Conservation (phyloP, 2,329 filamentous ascomycete genomes). For the Fusarium pininemorale region DNA sequence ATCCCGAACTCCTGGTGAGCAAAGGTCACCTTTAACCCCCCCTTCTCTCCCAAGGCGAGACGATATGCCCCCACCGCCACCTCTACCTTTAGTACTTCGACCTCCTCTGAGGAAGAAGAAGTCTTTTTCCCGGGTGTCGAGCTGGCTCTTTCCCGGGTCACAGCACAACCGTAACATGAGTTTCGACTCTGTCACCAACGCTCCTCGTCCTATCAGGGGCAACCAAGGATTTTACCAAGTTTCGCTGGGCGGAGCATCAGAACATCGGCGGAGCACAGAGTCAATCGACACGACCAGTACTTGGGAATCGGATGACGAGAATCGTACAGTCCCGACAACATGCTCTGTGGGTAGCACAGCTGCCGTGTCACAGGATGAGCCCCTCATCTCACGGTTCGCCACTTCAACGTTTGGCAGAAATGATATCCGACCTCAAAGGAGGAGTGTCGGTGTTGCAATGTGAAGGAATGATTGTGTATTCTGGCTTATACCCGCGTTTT, state of each 20-base stretch:
- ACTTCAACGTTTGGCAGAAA: conserved; percentile 44
- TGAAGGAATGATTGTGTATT: conserved; percentile 33
- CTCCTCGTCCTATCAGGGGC: conserved; percentile 60
- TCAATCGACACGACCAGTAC: conserved; percentile 60
- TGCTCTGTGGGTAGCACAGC: conserved; percentile 60
- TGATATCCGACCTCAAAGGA: conserved; percentile 22
- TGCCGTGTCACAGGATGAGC: conserved; percentile 50
- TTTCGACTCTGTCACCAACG: conserved; percentile 64
- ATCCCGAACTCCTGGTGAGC: conserved; percentile 45
- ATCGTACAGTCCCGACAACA: conserved; percentile 57
- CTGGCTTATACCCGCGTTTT: conserved; percentile 29
- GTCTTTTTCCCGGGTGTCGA: conserved; percentile 69
- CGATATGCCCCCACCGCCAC: conserved; percentile 59
- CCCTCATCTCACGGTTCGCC: conserved; percentile 49
- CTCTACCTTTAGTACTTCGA: conserved; percentile 66
- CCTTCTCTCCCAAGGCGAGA: conserved; percentile 42
- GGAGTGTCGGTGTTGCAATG: conserved; percentile 45
- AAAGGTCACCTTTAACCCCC: conserved; percentile 42
- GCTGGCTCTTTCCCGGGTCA: conserved; percentile 63
- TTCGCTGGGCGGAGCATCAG: conserved; percentile 46
- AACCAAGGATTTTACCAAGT: conserved; percentile 69
- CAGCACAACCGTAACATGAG: conserved; percentile 52
- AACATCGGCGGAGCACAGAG: conserved; percentile 53
- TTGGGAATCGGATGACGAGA: conserved; percentile 58
- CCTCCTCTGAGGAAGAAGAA: conserved; percentile 73